A percentile compares a stretch with the other conserved stretches of the same genome.
Evolutionary conservation across 2,329 filamentous ascomycete species (phyloP).

Genomic region (Gaeumannomyces tritici): DNA sequence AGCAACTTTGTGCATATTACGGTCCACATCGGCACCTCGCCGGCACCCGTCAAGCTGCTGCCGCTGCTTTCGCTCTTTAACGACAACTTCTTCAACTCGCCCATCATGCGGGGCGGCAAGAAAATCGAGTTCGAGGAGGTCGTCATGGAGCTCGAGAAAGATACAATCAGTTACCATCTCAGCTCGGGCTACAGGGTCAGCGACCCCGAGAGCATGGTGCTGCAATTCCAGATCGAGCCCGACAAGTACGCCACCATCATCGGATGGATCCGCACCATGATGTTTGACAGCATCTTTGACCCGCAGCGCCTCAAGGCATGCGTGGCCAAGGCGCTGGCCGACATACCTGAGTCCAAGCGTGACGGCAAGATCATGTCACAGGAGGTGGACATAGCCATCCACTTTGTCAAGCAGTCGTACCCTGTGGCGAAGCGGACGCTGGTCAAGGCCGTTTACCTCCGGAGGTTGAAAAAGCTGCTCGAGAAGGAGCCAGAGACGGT

Average conservation of each 20-base stretch:
- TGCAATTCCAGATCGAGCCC: constrained; percentile 78
- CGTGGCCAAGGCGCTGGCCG: constrained; percentile 74
- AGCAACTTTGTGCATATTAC: constrained; percentile 87
- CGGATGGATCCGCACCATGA: constrained; percentile 73
- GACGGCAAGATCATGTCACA: constrained; percentile 62
- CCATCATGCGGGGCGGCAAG: constrained; percentile 67
- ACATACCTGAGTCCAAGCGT: constrained; percentile 86
- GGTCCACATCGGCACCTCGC: constrained; percentile 68
- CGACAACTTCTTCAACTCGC: constrained; percentile 91
- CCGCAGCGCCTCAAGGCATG: constrained; percentile 51
- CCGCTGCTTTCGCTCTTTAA: constrained; percentile 77
- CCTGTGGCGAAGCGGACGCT: constrained; percentile 71
- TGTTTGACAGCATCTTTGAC: constrained; percentile 86
- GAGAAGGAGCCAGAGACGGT: constrained; percentile 67
- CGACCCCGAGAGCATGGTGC: constrained; percentile 71
- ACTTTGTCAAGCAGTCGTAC: constrained; percentile 68
- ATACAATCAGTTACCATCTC: constrained; percentile 78
- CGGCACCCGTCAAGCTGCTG: constrained; percentile 71
- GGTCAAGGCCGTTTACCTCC: constrained; percentile 80
- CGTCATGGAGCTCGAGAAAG: constrained; percentile 80
- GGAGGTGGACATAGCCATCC: constrained; percentile 66
- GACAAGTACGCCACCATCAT: constrained; percentile 80
- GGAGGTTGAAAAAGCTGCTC: constrained; percentile 72
- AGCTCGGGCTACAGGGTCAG: constrained; percentile 58
- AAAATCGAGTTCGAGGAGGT: constrained; percentile 83